Conservation (phyloP, 305 asterid genomes). For the Solanum hybrid region DNA sequence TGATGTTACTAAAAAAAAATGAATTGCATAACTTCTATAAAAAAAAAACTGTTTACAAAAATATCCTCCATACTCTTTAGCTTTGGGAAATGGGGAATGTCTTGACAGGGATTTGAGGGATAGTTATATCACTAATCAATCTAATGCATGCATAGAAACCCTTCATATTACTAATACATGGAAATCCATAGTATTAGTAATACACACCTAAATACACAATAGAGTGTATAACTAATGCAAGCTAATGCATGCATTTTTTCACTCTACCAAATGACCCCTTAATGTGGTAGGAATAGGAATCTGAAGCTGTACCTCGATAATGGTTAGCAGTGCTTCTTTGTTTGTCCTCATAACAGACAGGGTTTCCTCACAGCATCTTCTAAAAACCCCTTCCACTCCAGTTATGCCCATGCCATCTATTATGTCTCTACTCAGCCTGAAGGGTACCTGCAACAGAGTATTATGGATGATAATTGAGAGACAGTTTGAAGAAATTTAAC, state of each 20-base stretch:
- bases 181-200: not conserved
- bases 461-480: not conserved
- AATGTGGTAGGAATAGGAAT: not conserved
- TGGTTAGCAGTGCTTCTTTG: slow-evolving; percentile 89
- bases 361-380: slow-evolving; percentile 96
- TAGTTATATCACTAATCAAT: not conserved
- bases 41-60: not conserved
- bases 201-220: not conserved
- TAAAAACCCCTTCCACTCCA: slow-evolving; percentile 95
- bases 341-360: slow-evolving; percentile 95
- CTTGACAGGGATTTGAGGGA: not conserved
- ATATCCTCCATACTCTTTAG: not conserved
- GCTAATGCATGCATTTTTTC: not conserved
- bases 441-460: slow-evolving; percentile 60
- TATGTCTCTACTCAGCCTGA: slow-evolving; percentile 87
- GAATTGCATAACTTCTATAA: not conserved
- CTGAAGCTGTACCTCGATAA: slow-evolving; percentile 62
- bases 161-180: not conserved
- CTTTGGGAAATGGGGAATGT: not conserved
- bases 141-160: not conserved
- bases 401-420: slow-evolving; percentile 97
- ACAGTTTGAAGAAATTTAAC: not conserved
- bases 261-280: not conserved
- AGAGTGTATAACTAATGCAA: not conserved
- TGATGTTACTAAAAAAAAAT: not conserved